phyloP scores from a whole-genome alignment of 1,284 basidiomycete species.

The Phlebopus sp. region DNA sequence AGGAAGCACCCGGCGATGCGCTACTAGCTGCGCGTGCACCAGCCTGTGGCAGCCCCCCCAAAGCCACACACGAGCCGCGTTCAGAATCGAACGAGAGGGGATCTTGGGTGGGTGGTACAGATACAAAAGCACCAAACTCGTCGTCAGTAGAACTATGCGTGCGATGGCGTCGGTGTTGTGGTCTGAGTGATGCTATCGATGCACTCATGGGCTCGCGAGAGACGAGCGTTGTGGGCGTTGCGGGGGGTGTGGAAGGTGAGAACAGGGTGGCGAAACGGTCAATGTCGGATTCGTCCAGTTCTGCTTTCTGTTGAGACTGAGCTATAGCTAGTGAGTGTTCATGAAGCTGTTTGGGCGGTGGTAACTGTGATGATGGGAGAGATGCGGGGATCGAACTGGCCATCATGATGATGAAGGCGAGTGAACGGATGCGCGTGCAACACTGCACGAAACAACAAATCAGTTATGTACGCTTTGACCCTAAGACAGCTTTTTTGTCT shows the following conservation, averaged over 20 bases:
- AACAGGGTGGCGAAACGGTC: conserved; percentile 47
- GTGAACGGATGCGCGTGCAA: too few species aligned
- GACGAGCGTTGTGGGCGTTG: conserved; percentile 33
- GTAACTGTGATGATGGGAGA: too few species aligned
- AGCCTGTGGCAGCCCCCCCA: conserved; percentile 1
- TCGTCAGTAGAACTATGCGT: conserved; percentile 39
- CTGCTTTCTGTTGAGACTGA: too few species aligned
- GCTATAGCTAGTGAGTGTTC: too few species aligned
- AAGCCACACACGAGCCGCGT: not conserved
- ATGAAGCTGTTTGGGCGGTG: too few species aligned
- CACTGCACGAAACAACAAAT: too few species aligned
- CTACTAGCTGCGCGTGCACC: not conserved
- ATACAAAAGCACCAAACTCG: conserved; percentile 69
- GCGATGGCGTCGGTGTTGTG: conserved; percentile 11
- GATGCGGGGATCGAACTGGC: too few species aligned
- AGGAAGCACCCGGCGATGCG: not conserved
- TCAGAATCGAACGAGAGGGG: conserved; percentile 40
- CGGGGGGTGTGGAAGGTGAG: conserved; percentile 41
- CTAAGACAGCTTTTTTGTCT: too few species aligned
- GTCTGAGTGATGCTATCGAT: conserved; percentile 1
- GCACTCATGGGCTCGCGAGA: conserved; percentile 1
- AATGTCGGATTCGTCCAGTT: conserved; percentile 29
- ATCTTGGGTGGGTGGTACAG: conserved; percentile 57
- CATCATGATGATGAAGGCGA: too few species aligned
- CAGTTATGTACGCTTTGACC: too few species aligned